Evolutionary conservation across 2,329 filamentous ascomycete genomes (phyloP).

Genomic region (Ustulina deusta): DNA sequence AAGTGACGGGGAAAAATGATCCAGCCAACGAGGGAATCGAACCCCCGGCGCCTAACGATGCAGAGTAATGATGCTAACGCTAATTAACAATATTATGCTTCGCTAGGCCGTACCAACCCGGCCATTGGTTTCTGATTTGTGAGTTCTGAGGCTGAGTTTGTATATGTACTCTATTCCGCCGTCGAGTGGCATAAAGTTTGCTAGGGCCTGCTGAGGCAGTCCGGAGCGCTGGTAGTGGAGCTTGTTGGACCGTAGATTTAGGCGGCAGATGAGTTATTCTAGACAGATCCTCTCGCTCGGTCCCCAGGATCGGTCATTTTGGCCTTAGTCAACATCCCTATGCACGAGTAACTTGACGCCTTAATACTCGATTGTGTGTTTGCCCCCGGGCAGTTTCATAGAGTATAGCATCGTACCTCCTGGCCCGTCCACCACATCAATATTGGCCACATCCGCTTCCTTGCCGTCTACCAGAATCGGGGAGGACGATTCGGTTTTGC

Average conservation of each 20-base stretch:
- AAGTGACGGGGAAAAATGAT: background rate
- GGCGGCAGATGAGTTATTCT: background rate
- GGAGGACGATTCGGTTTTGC: background rate
- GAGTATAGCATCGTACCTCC: constrained; percentile 9
- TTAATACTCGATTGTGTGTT: constrained; percentile 23
- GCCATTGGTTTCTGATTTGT: background rate
- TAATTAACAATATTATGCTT: background rate
- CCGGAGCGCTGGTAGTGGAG: background rate
- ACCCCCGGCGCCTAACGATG: background rate
- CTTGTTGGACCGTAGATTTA: background rate
- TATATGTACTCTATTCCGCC: background rate
- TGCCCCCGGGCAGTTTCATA: constrained; percentile 12
- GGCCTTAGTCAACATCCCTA: background rate
- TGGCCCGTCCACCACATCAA: constrained; percentile 7
- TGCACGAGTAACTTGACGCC: background rate
- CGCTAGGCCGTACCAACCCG: background rate
- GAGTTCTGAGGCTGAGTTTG: background rate
- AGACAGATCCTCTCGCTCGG: background rate
- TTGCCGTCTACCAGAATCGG: constrained; percentile 15
- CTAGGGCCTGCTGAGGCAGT: background rate
- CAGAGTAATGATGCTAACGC: background rate
- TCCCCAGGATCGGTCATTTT: background rate
- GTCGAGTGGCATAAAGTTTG: background rate
- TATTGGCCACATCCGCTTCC: background rate
- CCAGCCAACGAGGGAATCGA: background rate